Conservation (phyloP, 75 land plant genomes). For the Cryptomeria japonica region DNA sequence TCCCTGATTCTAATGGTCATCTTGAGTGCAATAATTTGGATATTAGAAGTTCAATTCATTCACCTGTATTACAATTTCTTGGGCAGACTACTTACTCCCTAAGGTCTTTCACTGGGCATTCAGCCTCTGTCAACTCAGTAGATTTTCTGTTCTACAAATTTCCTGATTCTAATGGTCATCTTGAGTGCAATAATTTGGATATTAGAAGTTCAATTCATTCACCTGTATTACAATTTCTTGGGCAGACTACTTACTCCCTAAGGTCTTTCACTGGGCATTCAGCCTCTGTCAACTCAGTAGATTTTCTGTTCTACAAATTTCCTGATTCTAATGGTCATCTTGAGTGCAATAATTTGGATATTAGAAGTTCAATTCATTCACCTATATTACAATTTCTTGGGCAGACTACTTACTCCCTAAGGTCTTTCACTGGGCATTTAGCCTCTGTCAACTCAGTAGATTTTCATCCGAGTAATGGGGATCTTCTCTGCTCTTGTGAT, state of each 20-base stretch:
- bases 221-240: background rate
- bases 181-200: background rate
- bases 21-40: background rate
- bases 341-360: background rate
- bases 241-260: conserved; percentile 47
- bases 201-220: background rate
- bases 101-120: conserved; percentile 43
- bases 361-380: background rate
- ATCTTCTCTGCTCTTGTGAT: conserved; percentile 47
- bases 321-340: background rate
- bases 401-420: conserved; percentile 46
- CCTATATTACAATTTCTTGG: background rate
- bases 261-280: conserved; percentile 43
- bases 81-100: conserved; percentile 46
- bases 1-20: background rate
- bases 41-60: background rate
- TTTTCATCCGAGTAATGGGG: conserved; percentile 46
- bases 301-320: conserved; percentile 17
- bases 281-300: conserved; percentile 44
- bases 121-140: conserved; percentile 40
- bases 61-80: background rate
- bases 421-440: conserved; percentile 42
- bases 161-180: background rate
- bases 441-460: conserved; percentile 47
- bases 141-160: conserved; percentile 22